These are phyloP conservation scores for Solanum tarapatanum DNA, from an alignment of 257 asterid species.

Conservation along the genomic window DNA sequence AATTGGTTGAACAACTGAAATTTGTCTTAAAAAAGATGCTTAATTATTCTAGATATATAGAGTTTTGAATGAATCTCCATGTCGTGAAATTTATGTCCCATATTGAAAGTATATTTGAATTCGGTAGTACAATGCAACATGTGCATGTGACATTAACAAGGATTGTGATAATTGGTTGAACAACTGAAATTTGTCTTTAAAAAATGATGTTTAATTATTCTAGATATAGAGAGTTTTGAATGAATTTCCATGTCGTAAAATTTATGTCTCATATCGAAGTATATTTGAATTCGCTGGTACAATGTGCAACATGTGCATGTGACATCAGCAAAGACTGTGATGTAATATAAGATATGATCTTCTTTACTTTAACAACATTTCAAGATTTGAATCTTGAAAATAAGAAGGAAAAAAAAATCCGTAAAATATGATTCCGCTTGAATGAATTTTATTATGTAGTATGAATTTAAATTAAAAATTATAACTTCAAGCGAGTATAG, in stretches of 20 bases:
- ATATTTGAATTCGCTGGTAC: no score
- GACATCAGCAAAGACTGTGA: no score
- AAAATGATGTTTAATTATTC: neutral
- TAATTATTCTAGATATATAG: neutral
- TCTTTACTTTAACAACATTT: neutral
- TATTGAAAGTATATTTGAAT: neutral
- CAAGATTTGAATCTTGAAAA: neutral
- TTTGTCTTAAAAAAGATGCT: neutral
- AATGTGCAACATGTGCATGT: no score
- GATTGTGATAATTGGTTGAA: neutral
- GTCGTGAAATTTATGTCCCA: neutral
- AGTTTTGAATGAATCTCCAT: neutral
- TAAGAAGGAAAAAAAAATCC: neutral
- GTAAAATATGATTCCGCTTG: neutral
- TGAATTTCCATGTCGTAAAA: neutral
- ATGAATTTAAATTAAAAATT: neutral
- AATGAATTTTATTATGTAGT: neutral
- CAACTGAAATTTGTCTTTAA: neutral
- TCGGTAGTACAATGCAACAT: no score
- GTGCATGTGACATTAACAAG: neutral
- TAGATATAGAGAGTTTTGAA: neutral
- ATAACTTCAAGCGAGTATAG: neutral
- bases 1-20: neutral
- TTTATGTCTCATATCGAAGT: neutral
- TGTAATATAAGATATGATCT: neutral